Conservation (phyloP, 495 filamentous ascomycete species). For the Paragyromitra xinjiangensis region DNA sequence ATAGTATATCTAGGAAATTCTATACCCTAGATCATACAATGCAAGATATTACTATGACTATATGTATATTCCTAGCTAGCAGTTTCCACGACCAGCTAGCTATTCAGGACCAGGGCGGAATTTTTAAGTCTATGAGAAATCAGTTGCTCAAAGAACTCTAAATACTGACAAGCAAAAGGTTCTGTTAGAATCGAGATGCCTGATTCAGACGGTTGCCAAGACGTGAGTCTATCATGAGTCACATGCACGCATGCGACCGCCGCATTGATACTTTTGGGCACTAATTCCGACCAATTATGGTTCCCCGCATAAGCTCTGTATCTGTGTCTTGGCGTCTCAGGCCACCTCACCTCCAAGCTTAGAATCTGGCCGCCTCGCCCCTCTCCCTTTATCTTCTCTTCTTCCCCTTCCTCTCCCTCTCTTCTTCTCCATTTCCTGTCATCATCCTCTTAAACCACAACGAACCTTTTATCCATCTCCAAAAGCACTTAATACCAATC, state of each 20-base stretch:
- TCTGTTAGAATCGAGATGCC: not conserved
- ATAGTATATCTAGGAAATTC: no score
- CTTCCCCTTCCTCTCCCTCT: slow-evolving; percentile 8
- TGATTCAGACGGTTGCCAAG: slow-evolving; percentile 34
- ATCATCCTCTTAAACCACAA: slow-evolving; percentile 2
- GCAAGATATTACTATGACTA: no score
- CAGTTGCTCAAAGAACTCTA: not conserved
- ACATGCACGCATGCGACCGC: slow-evolving; percentile 26
- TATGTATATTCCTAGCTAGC: no score
- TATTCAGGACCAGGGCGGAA: no score
- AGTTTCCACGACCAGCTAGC: no score
- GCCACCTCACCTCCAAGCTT: slow-evolving; percentile 43
- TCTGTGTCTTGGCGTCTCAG: slow-evolving; percentile 40
- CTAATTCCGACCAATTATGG: slow-evolving; percentile 25
- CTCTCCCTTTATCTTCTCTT: slow-evolving; percentile 46
- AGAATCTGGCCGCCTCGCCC: slow-evolving; percentile 14
- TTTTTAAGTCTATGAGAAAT: not conserved
- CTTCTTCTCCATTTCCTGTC: slow-evolving; percentile 34
- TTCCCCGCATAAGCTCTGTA: slow-evolving; percentile 12
- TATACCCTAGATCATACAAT: no score
- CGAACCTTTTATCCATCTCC: not conserved
- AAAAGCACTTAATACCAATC: slow-evolving; percentile 12
- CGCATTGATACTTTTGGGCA: slow-evolving; percentile 23
- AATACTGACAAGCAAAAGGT: not conserved
- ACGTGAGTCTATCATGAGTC: slow-evolving; percentile 27